Evolutionary conservation across 2,329 filamentous ascomycete genomes (phyloP).

Genomic region (Diaporthe sp.): DNA sequence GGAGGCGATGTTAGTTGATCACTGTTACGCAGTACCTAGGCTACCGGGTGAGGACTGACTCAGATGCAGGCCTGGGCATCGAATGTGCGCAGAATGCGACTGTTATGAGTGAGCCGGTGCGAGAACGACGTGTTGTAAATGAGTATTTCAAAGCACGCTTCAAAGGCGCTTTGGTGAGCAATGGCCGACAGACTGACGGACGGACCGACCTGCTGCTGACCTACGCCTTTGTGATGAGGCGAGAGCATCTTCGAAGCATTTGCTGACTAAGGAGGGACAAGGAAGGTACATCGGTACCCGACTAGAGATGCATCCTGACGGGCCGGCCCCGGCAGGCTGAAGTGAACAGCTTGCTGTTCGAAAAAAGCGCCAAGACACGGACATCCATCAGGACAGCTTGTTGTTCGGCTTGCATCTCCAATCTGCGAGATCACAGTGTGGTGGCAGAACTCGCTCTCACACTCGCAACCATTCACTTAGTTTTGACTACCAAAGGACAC

Average conservation of each 20-base stretch:
- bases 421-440: constrained; percentile 9
- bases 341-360: constrained; percentile 42
- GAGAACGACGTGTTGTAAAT: not conserved
- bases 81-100: not conserved
- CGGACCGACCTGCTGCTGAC: constrained; percentile 3
- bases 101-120: not conserved
- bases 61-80: not conserved
- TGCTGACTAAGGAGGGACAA: not conserved
- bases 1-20: not conserved
- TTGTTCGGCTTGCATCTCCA: constrained; percentile 17
- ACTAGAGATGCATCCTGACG: constrained; percentile 15
- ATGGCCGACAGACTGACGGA: not conserved
- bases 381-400: constrained; percentile 37
- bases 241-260: no score
- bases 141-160: not conserved
- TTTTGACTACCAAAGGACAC: not conserved
- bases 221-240: not conserved
- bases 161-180: not conserved
- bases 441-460: not conserved
- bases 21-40: not conserved
- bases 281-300: constrained; percentile 17
- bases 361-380: constrained; percentile 19
- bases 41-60: not conserved
- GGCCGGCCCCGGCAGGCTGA: constrained; percentile 34
- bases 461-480: not conserved